Conservation (phyloP, 2,329 filamentous ascomycete genomes). For the Ceratocystiopsis brevicomis region DNA sequence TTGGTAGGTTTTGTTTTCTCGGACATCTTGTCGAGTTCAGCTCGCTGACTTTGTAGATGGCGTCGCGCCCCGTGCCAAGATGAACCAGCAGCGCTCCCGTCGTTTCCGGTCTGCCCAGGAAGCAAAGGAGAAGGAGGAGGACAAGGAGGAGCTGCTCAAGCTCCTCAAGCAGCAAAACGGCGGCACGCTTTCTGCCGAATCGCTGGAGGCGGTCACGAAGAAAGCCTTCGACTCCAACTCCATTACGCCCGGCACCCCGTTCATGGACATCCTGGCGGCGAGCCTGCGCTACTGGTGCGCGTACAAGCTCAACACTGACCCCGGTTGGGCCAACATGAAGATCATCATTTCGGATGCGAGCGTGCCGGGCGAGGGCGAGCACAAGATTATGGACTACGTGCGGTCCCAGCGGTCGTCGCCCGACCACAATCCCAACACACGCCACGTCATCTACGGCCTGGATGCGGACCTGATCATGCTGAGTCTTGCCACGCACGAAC, state of each 20-base stretch:
- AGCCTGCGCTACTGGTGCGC: slow-evolving; percentile 92
- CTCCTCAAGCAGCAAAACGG: slow-evolving; percentile 63
- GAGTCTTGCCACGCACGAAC: slow-evolving; percentile 89
- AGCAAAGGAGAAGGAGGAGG: slow-evolving; percentile 79
- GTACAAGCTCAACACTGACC: slow-evolving; percentile 94
- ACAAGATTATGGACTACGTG: slow-evolving; percentile 98
- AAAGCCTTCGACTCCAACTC: slow-evolving; percentile 81
- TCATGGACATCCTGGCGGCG: slow-evolving; percentile 88
- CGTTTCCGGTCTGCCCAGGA: slow-evolving; percentile 90
- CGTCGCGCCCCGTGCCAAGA: slow-evolving; percentile 92
- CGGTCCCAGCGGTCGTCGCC: slow-evolving; percentile 80
- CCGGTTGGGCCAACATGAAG: slow-evolving; percentile 88
- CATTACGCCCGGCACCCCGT: slow-evolving; percentile 92
- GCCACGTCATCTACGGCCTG: slow-evolving; percentile 92
- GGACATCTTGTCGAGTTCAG: background rate
- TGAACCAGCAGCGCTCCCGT: slow-evolving; percentile 96
- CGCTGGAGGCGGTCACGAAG: slow-evolving; percentile 45
- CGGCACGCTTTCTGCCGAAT: slow-evolving; percentile 41
- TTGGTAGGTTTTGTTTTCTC: slow-evolving; percentile 43
- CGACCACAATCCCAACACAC: slow-evolving; percentile 88
- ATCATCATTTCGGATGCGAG: slow-evolving; percentile 97
- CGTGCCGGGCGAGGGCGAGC: slow-evolving; percentile 92
- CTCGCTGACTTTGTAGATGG: slow-evolving; percentile 43
- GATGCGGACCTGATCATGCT: slow-evolving; percentile 99
- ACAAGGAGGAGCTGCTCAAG: slow-evolving; percentile 75